These are phyloP conservation scores for Laguncularia racemosa DNA, from an alignment of 345 rosid genomes.

Conservation along the genomic window DNA sequence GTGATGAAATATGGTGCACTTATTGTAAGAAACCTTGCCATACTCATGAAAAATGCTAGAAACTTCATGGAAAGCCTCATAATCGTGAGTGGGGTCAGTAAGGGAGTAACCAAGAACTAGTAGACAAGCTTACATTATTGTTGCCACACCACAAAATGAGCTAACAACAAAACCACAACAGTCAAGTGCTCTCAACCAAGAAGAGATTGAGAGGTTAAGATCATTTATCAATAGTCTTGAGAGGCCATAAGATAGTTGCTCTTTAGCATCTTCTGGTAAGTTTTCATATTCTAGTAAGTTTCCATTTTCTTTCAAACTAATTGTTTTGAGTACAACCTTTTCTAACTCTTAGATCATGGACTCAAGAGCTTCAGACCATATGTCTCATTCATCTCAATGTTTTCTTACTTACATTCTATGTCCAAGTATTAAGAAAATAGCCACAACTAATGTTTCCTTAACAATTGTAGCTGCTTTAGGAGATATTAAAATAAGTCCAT, in stretches of 20 bases:
- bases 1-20: not conserved
- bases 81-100: not conserved
- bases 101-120: not conserved
- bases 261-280: not conserved
- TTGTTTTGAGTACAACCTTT: too few relatives aligned
- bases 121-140: not conserved
- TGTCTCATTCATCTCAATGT: not conserved
- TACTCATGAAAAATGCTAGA: not conserved
- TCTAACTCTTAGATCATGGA: too few relatives aligned
- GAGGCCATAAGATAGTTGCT: not conserved
- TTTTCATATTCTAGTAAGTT: too few relatives aligned
- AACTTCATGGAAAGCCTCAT: not conserved
- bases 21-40: not conserved
- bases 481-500: not conserved
- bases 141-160: not conserved
- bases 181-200: not conserved
- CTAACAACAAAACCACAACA: not conserved
- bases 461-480: too few relatives aligned
- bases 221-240: too few relatives aligned
- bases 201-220: too few relatives aligned
- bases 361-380: not conserved
- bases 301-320: too few relatives aligned
- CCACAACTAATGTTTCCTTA: too few relatives aligned
- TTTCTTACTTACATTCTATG: too few relatives aligned
- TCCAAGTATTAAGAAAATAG: too few relatives aligned